A percentile compares a stretch with the other conserved stretches of the same genome.
These are phyloP conservation scores for Lactifluus pinguis DNA, from an alignment of 768 basidiomycete species.

Conservation along the genomic window DNA sequence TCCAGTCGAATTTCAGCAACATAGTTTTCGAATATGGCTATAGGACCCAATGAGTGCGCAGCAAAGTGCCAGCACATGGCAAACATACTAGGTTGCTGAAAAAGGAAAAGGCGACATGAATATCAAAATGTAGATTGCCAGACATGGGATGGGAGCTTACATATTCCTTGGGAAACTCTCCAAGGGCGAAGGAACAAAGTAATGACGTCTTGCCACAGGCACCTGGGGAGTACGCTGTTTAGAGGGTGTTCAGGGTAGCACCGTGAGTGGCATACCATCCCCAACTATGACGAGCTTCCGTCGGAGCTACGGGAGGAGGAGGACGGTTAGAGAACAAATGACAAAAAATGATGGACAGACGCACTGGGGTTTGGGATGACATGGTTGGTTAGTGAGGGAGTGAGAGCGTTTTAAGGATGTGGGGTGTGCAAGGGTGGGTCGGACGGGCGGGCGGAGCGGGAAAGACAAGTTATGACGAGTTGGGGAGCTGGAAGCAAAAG, in stretches of 20 bases:
- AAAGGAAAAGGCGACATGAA: not conserved
- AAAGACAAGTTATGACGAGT: not conserved
- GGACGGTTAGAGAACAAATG: not conserved
- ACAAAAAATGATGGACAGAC: constrained; percentile 6
- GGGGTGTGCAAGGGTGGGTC: not conserved
- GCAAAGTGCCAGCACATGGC: not conserved
- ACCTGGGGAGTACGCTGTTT: constrained; percentile 36
- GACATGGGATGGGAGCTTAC: constrained; percentile 38
- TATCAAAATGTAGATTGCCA: not conserved
- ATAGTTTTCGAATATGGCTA: constrained; percentile 97
- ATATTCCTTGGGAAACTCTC: constrained; percentile 95
- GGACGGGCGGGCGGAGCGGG: no score
- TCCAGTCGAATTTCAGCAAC: constrained; percentile 97
- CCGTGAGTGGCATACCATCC: constrained; percentile 56
- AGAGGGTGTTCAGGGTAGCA: not conserved
- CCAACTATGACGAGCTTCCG: constrained; percentile 96
- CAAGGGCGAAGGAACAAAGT: constrained; percentile 84
- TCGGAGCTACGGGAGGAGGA: constrained; percentile 51
- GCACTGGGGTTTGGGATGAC: constrained; percentile 19
- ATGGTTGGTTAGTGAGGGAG: not conserved
- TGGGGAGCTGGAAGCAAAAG: not conserved
- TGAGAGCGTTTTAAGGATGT: not conserved
- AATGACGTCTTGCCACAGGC: constrained; percentile 96
- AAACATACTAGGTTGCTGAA: constrained; percentile 41
- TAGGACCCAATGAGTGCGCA: not conserved